Evolutionary conservation across 2,329 filamentous ascomycete genomes (phyloP).

Genomic region (Aspergillus sclerotialis): DNA sequence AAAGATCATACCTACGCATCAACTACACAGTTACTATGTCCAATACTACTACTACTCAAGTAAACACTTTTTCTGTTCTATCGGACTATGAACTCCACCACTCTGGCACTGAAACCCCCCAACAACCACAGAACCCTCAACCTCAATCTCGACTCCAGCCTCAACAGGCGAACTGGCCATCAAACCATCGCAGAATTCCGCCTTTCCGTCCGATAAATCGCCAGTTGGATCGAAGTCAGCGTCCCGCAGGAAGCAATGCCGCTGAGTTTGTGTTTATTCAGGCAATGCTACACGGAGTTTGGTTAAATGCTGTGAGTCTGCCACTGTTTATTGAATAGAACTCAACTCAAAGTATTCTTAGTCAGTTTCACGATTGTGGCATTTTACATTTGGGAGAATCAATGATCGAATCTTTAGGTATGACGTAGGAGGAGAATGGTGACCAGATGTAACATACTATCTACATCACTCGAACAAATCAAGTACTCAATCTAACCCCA

Average conservation of each 20-base stretch:
- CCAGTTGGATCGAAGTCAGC: slow-evolving; percentile 33
- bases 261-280: slow-evolving; percentile 43
- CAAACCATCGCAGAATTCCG: slow-evolving; percentile 42
- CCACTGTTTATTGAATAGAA: not conserved
- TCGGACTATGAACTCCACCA: slow-evolving; percentile 23
- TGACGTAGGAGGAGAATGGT: slow-evolving; percentile 50
- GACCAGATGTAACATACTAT: too few relatives aligned
- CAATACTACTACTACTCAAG: slow-evolving; percentile 6
- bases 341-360: slow-evolving; percentile 24
- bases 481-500: too few relatives aligned
- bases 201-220: slow-evolving; percentile 41
- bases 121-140: not conserved
- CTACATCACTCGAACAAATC: too few relatives aligned
- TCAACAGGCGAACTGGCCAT: slow-evolving; percentile 38
- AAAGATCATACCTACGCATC: slow-evolving; percentile 6
- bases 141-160: not conserved
- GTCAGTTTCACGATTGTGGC: slow-evolving; percentile 40
- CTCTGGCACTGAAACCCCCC: slow-evolving; percentile 7
- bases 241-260: slow-evolving; percentile 39
- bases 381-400: slow-evolving; percentile 43
- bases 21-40: slow-evolving; percentile 17
- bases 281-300: slow-evolving; percentile 45
- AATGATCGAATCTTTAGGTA: slow-evolving; percentile 46
- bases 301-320: slow-evolving; percentile 30
- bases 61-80: slow-evolving; percentile 14